phyloP scores from a whole-genome alignment of 139 green algal species.

The Volvox africanus region DNA sequence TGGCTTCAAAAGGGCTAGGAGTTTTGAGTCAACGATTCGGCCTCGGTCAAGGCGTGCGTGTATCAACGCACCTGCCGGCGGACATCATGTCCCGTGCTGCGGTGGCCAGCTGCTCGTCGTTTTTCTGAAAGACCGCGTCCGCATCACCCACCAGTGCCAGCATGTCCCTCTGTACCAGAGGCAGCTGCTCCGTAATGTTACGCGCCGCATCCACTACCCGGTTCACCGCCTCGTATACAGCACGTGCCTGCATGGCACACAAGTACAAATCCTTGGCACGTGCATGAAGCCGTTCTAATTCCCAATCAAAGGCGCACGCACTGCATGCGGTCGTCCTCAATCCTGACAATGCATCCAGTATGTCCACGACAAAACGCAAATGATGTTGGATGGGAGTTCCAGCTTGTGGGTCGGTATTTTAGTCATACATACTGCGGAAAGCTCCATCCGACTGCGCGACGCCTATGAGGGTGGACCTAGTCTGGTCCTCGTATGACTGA shows the following conservation, averaged over 20 bases:
- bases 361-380: background rate
- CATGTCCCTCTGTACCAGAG: background rate
- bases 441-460: too few relatives aligned
- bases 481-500: background rate
- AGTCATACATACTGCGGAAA: too few relatives aligned
- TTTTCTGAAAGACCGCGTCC: background rate
- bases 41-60: background rate
- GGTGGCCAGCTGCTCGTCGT: background rate
- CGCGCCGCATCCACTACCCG: background rate
- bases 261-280: background rate
- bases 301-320: background rate
- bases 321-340: background rate
- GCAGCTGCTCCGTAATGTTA: background rate
- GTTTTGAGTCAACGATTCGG: background rate
- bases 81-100: background rate
- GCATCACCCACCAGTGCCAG: background rate
- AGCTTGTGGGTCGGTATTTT: too few relatives aligned
- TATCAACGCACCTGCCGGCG: background rate
- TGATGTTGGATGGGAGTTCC: too few relatives aligned
- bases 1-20: background rate
- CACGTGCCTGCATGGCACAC: background rate
- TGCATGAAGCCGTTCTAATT: too few relatives aligned
- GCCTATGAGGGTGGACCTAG: background rate
- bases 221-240: slow-evolving; percentile 3
- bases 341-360: background rate